Evolutionary conservation across 352 stramenopile genomes (phyloP).

Genomic region (Globisporangium polare): DNA sequence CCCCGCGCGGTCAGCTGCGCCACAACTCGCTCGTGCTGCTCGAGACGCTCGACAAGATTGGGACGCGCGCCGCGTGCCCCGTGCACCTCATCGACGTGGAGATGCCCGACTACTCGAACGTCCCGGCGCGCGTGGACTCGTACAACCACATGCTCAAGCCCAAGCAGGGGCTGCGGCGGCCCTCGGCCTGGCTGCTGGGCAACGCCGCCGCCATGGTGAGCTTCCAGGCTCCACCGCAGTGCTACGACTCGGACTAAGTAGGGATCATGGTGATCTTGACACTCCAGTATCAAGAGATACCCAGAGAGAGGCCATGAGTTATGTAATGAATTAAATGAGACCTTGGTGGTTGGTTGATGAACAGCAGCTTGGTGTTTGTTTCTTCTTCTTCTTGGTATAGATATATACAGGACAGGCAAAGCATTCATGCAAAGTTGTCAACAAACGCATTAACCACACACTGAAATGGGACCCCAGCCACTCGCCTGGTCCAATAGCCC

Average conservation of each 20-base stretch:
- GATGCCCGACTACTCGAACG: constrained; percentile 49
- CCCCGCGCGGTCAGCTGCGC: constrained; percentile 46
- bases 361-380: too few species aligned
- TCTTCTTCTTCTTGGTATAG: not conserved
- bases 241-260: constrained; percentile 10
- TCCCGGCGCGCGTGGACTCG: constrained; percentile 50
- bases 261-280: not conserved
- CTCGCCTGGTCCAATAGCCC: not conserved
- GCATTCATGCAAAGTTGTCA: not conserved
- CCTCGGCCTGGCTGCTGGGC: constrained; percentile 47
- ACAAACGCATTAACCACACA: not conserved
- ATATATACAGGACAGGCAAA: constrained; percentile 4
- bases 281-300: not conserved
- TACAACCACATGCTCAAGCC: constrained; percentile 54
- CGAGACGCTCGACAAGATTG: constrained; percentile 76
- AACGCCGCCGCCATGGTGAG: not conserved
- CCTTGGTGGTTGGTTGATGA: not conserved
- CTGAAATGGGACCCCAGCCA: not conserved
- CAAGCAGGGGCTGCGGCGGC: constrained; percentile 41
- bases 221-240: not conserved
- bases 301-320: too few species aligned
- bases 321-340: too few species aligned
- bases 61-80: constrained; percentile 61
- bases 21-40: constrained; percentile 49
- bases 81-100: constrained; percentile 61